A percentile compares a stretch with the other conserved stretches of the same genome.
Evolutionary conservation across 495 filamentous ascomycete species (phyloP).

Genomic region (Podospora fimiseda): DNA sequence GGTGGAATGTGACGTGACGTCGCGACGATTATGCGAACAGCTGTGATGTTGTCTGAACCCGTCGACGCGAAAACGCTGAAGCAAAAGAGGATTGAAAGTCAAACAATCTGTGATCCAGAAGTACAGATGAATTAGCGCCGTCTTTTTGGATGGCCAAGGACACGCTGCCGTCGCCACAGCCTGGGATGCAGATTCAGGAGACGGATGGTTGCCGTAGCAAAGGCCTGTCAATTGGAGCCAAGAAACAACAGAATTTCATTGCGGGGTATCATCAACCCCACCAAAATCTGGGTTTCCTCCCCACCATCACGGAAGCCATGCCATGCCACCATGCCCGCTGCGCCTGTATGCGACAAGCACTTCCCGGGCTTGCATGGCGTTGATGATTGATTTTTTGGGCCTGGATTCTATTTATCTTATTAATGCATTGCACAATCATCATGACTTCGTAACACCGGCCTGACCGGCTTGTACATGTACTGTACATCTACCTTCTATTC

Average conservation of each 20-base stretch:
- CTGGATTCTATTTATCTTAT: too few relatives aligned
- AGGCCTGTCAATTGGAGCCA: neutral
- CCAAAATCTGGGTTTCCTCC: neutral
- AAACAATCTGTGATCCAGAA: neutral
- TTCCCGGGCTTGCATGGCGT: too few relatives aligned
- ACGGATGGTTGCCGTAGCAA: slow-evolving; percentile 6
- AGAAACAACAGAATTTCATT: neutral
- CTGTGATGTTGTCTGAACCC: too few relatives aligned
- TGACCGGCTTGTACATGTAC: too few relatives aligned
- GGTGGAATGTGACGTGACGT: too few relatives aligned
- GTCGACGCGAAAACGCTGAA: too few relatives aligned
- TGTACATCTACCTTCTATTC: slow-evolving; percentile 7
- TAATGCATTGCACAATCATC: neutral
- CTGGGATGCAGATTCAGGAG: neutral
- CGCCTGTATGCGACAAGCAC: too few relatives aligned
- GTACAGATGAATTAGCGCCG: neutral
- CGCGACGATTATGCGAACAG: too few relatives aligned
- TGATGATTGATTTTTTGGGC: too few relatives aligned
- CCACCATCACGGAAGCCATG: too few relatives aligned
- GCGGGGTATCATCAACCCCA: neutral
- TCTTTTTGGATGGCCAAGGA: neutral
- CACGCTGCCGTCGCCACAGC: neutral
- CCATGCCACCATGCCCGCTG: too few relatives aligned
- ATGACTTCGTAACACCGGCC: neutral
- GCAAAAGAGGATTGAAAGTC: too few relatives aligned